These are phyloP conservation scores for Cyclostephanos invisitatus DNA, from an alignment of 108 stramenopile species.

Conservation along the genomic window DNA sequence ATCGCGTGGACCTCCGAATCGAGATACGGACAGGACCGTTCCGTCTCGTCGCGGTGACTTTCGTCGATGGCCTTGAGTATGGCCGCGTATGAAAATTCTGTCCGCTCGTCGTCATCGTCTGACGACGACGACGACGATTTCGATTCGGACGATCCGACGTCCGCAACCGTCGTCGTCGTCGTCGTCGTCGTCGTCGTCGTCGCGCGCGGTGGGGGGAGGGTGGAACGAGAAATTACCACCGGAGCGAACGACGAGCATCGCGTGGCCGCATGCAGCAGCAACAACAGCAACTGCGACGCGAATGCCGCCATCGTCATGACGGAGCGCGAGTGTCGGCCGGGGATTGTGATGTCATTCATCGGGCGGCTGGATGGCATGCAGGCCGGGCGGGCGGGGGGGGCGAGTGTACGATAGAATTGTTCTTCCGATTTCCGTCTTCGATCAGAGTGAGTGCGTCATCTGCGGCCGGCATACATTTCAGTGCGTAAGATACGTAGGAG, in stretches of 20 bases:
- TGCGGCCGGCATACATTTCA: no score
- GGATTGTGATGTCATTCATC: no score
- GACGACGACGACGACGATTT: neutral
- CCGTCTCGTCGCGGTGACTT: slow-evolving; percentile 21
- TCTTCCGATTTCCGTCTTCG: no score
- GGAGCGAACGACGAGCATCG: neutral
- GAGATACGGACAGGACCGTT: slow-evolving; percentile 31
- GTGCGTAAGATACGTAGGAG: no score
- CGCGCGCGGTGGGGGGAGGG: no score
- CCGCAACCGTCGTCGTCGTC: neutral
- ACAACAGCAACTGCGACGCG: neutral
- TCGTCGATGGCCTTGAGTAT: slow-evolving; percentile 42
- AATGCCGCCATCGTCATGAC: neutral
- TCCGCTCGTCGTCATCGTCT: neutral
- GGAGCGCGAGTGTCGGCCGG: neutral
- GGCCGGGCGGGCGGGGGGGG: no score
- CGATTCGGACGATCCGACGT: neutral
- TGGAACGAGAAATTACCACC: neutral
- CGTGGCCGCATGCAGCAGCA: neutral
- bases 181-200: neutral
- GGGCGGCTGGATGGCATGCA: no score
- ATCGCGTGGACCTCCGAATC: slow-evolving; percentile 17
- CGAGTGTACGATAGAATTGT: no score
- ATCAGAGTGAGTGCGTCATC: no score
- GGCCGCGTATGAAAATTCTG: slow-evolving; percentile 33